phyloP scores from a whole-genome alignment of 257 asterid genomes.

The Przewalskia tangutica region DNA sequence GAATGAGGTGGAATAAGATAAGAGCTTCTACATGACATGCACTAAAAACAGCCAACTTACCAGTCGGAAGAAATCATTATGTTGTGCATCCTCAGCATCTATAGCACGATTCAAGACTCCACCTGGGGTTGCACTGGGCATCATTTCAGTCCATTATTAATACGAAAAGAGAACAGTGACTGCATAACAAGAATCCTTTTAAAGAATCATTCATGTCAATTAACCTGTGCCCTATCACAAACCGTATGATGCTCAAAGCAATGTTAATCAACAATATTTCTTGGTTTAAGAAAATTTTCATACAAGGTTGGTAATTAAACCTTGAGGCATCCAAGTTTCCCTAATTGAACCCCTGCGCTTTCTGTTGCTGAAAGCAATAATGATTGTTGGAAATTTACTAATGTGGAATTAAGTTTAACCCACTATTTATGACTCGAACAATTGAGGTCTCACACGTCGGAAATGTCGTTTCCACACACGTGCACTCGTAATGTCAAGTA shows the following conservation, averaged over 20 bases:
- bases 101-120: conserved; percentile 64
- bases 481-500: too few species aligned
- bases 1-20: not conserved
- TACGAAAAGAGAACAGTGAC: not conserved
- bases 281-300: not conserved
- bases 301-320: conserved; percentile 16
- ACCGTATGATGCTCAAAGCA: conserved; percentile 32
- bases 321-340: conserved; percentile 81
- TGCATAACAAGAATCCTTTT: not conserved
- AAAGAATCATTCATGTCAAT: not conserved
- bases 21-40: not conserved
- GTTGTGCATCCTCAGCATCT: conserved; percentile 64
- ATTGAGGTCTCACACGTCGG: too few species aligned
- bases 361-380: conserved; percentile 69
- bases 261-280: not conserved
- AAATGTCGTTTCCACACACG: too few species aligned
- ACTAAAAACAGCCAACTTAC: conserved; percentile 12
- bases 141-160: not conserved
- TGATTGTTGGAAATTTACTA: too few species aligned
- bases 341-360: conserved; percentile 68
- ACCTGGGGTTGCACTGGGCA: conserved; percentile 48
- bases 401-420: too few species aligned
- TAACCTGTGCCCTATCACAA: conserved; percentile 76
- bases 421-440: too few species aligned
- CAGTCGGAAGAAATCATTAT: conserved; percentile 57